Evolutionary conservation across 352 stramenopile species (phyloP).

Genomic region (Phytophthora nicotianae): DNA sequence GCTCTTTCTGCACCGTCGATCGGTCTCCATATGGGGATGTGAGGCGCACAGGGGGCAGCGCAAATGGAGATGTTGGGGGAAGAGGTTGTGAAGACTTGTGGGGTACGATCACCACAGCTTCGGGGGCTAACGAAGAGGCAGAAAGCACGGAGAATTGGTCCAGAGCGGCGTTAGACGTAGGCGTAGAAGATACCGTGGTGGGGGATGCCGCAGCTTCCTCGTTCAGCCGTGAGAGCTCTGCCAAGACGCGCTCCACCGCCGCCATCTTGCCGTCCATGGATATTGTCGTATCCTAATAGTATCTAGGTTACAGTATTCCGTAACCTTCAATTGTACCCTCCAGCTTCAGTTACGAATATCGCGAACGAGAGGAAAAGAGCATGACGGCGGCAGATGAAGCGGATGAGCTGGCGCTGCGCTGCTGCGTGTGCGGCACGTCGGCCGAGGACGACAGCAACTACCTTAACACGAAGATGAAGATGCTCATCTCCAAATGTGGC

Average conservation of each 20-base stretch:
- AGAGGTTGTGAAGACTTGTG: constrained; percentile 2
- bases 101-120: constrained; percentile 55
- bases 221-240: constrained; percentile 47
- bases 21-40: constrained; percentile 41
- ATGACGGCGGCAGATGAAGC: constrained; percentile 52
- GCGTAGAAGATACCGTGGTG: neutral
- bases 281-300: neutral
- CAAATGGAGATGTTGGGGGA: constrained; percentile 33
- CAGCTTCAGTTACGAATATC: constrained; percentile 2
- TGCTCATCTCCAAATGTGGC: constrained; percentile 91
- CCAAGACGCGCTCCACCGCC: constrained; percentile 43
- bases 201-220: neutral
- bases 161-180: constrained; percentile 29
- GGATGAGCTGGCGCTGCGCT: constrained; percentile 82
- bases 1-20: constrained; percentile 22
- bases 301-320: neutral
- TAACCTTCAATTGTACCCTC: neutral
- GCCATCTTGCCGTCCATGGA: constrained; percentile 23
- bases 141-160: constrained; percentile 54
- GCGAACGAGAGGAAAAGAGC: constrained; percentile 8
- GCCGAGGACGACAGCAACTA: constrained; percentile 88
- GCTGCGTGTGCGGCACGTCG: constrained; percentile 89
- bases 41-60: constrained; percentile 44
- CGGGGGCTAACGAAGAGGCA: constrained; percentile 47
- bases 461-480: constrained; percentile 93